Base-by-base conservation (phyloP, 1,284 basidiomycete genomes). In the Apiotrichum sp. region DNA sequence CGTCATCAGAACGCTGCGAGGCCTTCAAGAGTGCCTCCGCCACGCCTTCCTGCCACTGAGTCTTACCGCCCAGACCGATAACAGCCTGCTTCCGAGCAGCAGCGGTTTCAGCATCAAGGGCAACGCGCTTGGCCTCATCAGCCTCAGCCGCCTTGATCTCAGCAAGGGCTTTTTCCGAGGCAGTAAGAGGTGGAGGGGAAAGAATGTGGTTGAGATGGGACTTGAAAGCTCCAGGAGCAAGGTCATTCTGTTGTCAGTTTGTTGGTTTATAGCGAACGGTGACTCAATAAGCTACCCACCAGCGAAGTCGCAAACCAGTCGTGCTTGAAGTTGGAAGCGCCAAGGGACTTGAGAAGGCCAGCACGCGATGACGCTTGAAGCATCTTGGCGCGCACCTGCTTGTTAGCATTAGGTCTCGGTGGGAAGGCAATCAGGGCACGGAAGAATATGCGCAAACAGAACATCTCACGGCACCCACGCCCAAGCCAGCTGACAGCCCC, bases 321-420 rank as follows among this genome's bases (percentile, higher is more conserved):
- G 68, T 89, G 86, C 11, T 84, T 82, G 73, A 93, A 90, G 55
- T 84, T 77, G 46, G 83, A 79, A 4, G 89, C 86, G 45, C 89
- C 89, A 1, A 93, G 80, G 4, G 83, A 79, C 72, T 85, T 89
- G 47, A 86, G 80, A 22, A 93, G 79, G 6, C 86, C 82, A 32
- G 81, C 80, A 50, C 89, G 83, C 0, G 86, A 86, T 1, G 89
- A 87, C n/a, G 91, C 91, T 72, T 93, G 93, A 33, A 95, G 79
- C 91, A 93, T 95, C 87, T 95, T 77, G 22, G 70, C 68, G 44
- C 75, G 65, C 10, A 75, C 71, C 68, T 74, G 54, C 6, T 22
- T 11, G 52, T 52, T 39, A 58, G 56, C 36, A 38, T 2, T 48
- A n/a, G 6, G 6, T 16, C 6, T 41, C 40, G n/a, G 6, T 41